phyloP scores from a whole-genome alignment of 2,329 filamentous ascomycete species.

The Penicillium sp. region DNA sequence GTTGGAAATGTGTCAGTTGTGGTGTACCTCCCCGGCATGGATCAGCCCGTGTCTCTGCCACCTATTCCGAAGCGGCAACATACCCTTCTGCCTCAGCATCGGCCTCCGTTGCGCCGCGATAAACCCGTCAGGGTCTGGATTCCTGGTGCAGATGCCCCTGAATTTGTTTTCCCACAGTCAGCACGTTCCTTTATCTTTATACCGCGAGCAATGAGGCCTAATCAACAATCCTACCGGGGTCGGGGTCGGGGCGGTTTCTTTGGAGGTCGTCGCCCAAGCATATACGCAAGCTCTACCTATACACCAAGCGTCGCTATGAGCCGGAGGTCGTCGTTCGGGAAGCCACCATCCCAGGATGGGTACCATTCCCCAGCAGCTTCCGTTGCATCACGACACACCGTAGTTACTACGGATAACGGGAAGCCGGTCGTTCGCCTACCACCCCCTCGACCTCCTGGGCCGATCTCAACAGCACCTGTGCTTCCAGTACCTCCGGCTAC shows the following conservation, averaged over 20 bases:
- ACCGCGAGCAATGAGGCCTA: constrained; percentile 87
- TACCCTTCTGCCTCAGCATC: constrained; percentile 91
- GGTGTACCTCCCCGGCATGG: constrained; percentile 78
- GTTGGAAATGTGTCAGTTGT: constrained; percentile 85
- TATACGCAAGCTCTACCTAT: constrained; percentile 80
- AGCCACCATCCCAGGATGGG: constrained; percentile 71
- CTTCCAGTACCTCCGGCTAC: constrained; percentile 24
- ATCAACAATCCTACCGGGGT: constrained; percentile 76
- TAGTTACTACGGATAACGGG: constrained; percentile 61
- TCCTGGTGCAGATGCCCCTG: constrained; percentile 70
- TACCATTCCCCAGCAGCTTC: constrained; percentile 83
- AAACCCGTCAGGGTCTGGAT: constrained; percentile 95
- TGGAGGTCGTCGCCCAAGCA: constrained; percentile 68
- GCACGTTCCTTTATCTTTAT: constrained; percentile 99
- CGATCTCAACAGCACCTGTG: constrained; percentile 29
- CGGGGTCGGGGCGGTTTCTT: constrained; percentile 74
- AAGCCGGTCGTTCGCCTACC: constrained; percentile 85
- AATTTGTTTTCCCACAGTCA: constrained; percentile 87
- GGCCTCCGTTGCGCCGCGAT: constrained; percentile 89
- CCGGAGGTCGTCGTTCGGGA: constrained; percentile 78
- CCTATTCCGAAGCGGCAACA: constrained; percentile 86
- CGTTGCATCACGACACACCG: constrained; percentile 70
- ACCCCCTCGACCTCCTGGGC: constrained; percentile 50
- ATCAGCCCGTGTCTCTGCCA: constrained; percentile 71
- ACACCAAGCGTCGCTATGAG: constrained; percentile 88